These are phyloP conservation scores for Vitis hybrid DNA, from an alignment of 177 flowering plant genomes.

Conservation along the genomic window DNA sequence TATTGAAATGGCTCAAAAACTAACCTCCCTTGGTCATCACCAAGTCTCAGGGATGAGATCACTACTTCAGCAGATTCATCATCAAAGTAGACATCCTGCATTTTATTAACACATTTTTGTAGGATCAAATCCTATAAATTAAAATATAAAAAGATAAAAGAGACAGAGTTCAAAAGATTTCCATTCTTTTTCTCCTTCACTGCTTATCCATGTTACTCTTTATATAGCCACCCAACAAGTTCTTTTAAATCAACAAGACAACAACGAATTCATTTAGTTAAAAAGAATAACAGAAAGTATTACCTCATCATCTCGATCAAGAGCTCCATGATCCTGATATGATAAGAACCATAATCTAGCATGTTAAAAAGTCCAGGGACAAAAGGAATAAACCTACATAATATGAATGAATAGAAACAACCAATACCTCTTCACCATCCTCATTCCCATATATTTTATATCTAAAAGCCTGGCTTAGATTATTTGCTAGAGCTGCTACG, in stretches of 20 bases:
- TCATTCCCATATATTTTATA: conserved; percentile 72
- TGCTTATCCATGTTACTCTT: conserved; percentile 4
- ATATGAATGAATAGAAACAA: not conserved
- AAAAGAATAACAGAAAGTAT: not conserved
- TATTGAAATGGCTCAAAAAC: conserved; percentile 12
- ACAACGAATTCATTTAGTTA: not conserved
- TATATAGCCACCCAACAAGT: not conserved
- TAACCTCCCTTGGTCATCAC: conserved; percentile 92
- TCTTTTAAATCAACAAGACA: not conserved
- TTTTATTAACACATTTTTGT: not conserved
- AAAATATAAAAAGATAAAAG: not conserved
- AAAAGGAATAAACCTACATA: not conserved
- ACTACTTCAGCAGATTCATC: conserved; percentile 98
- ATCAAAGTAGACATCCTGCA: conserved; percentile 92
- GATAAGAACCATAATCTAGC: conserved; percentile 3
- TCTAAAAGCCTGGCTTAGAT: conserved; percentile 79
- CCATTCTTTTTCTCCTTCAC: not conserved
- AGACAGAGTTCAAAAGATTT: not conserved
- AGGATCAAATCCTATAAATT: not conserved
- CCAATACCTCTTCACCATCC: conserved; percentile 69
- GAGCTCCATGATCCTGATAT: conserved; percentile 65
- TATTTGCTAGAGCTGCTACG: conserved; percentile 81
- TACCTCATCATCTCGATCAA: conserved; percentile 94
- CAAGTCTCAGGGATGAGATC: conserved; percentile 87
- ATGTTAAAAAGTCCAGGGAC: not conserved